Base-by-base conservation (phyloP, 2,329 filamentous ascomycete species). In the Penicillium olsonii region DNA sequence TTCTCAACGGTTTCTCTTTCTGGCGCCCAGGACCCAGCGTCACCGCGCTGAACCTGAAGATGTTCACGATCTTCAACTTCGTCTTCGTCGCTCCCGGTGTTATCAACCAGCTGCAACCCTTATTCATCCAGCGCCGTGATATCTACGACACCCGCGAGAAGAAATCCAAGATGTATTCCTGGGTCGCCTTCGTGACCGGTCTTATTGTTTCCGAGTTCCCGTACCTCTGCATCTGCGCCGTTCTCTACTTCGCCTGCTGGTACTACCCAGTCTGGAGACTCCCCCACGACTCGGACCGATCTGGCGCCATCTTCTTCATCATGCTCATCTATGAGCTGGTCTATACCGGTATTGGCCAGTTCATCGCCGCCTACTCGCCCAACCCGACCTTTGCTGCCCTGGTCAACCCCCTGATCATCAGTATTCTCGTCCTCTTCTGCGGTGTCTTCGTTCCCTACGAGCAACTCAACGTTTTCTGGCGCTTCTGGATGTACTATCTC, bases 311-410 rank as follows among this genome's bases (percentile, higher is more conserved):
- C 2, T 91, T 86, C 71, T 74, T 91, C 35, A 88, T 92, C 81
- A 83, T 82, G 12, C 67, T 90, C 55, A 77, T 91, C 3, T 90
- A 90, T 71, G 88, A 84, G 69, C 70, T 90, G 17, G 87, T 90
- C 73, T 81, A 84, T 67, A 81, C 78, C 17, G 83, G 77, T 55
- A 90, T 85, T 82, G 88, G 87, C 12, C 88, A 90, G 66, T 90
- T 87, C 83, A 87, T 92, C 56, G 87, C 84, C 48, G 87, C 89
- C 0, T 90, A 89, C 64, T 85, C 87, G 0, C 87, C 71, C 31
- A 76, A 76, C 53, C 71, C 88, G 0, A 83, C 78, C 45, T 89
- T 90, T 66, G 87, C 86, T 0, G 83, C 87, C 42, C 87, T 90
- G 52, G 82, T 82, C 37, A 88, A 90, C 62, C 87, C 87, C 0